Evolutionary conservation across 208 protist genomes (phyloP).

Genomic region (Crithidia acanthocephali): DNA sequence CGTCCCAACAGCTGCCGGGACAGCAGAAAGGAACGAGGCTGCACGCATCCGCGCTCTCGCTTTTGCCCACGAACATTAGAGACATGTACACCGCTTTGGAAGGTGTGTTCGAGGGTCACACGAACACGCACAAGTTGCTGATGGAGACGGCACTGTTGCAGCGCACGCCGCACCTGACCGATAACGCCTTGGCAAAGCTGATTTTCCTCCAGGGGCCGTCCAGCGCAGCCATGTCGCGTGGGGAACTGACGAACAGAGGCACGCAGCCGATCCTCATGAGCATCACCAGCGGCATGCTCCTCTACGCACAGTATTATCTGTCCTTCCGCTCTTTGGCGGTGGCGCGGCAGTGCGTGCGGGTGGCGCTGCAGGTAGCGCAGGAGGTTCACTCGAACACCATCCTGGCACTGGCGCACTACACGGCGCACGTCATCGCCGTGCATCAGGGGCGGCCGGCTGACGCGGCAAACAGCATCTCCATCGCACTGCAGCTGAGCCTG

Average conservation of each 20-base stretch:
- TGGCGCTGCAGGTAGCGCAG: conserved; percentile 75
- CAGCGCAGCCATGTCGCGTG: conserved; percentile 17
- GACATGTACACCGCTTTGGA: conserved; percentile 30
- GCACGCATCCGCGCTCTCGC: not conserved
- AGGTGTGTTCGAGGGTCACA: conserved; percentile 45
- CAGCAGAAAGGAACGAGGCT: not conserved
- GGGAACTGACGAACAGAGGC: conserved; percentile 37
- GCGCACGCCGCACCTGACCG: conserved; percentile 29
- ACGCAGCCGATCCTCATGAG: conserved; percentile 65
- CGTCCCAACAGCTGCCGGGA: not conserved
- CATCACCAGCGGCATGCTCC: conserved; percentile 81
- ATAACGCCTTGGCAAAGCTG: conserved; percentile 47
- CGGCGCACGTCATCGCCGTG: conserved; percentile 59
- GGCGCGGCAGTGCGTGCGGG: conserved; percentile 64
- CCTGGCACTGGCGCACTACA: conserved; percentile 80
- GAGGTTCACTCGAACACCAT: conserved; percentile 71
- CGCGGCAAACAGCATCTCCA: conserved; percentile 82
- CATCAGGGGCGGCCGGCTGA: conserved; percentile 50
- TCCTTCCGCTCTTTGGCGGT: conserved; percentile 55
- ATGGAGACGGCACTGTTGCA: conserved; percentile 33
- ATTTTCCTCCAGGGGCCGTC: conserved; percentile 36
- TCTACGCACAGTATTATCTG: conserved; percentile 80
- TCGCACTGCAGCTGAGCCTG: conserved; percentile 69
- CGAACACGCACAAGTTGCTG: conserved; percentile 19
- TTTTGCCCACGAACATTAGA: conserved; percentile 19